These are phyloP conservation scores for Aphanomyces stellatus DNA, from an alignment of 352 stramenopile species.

Conservation along the genomic window DNA sequence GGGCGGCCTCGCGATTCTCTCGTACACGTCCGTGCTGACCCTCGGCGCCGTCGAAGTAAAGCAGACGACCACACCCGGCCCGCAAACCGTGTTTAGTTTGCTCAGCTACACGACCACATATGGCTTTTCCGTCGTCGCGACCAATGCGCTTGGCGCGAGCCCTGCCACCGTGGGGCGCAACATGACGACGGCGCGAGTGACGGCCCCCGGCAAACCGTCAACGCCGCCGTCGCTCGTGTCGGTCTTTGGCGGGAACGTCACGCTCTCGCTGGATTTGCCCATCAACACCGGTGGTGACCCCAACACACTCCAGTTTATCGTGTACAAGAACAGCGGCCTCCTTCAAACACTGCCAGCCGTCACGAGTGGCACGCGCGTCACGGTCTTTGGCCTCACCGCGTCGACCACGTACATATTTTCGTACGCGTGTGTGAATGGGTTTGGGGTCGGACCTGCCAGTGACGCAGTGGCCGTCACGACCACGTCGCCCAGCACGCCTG, in stretches of 20 bases:
- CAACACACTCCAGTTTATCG: slow-evolving; percentile 27
- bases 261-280: slow-evolving; percentile 30
- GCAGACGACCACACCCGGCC: slow-evolving; percentile 16
- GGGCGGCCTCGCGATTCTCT: slow-evolving; percentile 30
- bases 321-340: slow-evolving; percentile 31
- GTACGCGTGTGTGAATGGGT: slow-evolving; percentile 31
- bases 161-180: not conserved
- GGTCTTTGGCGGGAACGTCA: slow-evolving; percentile 57
- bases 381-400: slow-evolving; percentile 25
- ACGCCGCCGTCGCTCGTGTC: slow-evolving; percentile 24
- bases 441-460: slow-evolving; percentile 32
- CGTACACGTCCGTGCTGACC: slow-evolving; percentile 34
- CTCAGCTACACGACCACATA: slow-evolving; percentile 27
- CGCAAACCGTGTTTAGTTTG: slow-evolving; percentile 19
- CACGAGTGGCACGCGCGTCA: slow-evolving; percentile 18
- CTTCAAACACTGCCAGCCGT: slow-evolving; percentile 22
- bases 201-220: slow-evolving; percentile 24
- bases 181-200: slow-evolving; percentile 25
- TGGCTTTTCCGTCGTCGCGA: slow-evolving; percentile 23
- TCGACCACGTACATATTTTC: slow-evolving; percentile 33
- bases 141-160: slow-evolving; percentile 36
- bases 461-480: slow-evolving; percentile 24
- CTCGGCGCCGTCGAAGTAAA: slow-evolving; percentile 9
- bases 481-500: not conserved
- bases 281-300: slow-evolving; percentile 34